Conservation (phyloP, 179 eudicot genomes). For the Silene coronaria region DNA sequence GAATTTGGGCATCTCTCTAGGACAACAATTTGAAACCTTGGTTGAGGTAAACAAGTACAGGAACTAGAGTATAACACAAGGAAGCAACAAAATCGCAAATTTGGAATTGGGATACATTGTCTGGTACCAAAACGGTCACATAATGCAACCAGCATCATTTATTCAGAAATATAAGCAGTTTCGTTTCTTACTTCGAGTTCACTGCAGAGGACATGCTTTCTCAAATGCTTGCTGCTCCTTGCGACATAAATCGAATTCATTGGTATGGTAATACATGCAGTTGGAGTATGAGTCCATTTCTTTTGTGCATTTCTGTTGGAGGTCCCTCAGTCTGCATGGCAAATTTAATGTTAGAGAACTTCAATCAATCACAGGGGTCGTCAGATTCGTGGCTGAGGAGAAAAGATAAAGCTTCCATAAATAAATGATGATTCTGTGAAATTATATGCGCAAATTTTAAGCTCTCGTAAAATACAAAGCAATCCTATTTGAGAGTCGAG, state of each 20-base stretch:
- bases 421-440: too few species aligned
- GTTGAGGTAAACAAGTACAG: not conserved
- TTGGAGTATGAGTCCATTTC: slow-evolving; percentile 74
- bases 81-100: not conserved
- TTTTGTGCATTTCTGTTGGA: slow-evolving; percentile 70
- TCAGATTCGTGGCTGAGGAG: not conserved
- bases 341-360: not conserved
- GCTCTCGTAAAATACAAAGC: too few species aligned
- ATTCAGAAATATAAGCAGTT: slow-evolving; percentile 5
- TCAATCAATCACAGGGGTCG: not conserved
- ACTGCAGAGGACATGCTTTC: slow-evolving; percentile 64
- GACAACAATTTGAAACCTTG: not conserved
- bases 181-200: not conserved
- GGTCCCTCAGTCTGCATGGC: slow-evolving; percentile 60
- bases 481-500: too few species aligned
- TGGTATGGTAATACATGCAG: slow-evolving; percentile 85
- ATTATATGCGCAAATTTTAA: too few species aligned
- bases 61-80: not conserved
- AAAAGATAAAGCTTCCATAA: too few species aligned
- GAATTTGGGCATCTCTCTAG: not conserved
- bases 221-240: slow-evolving; percentile 76
- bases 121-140: not conserved
- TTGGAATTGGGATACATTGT: not conserved
- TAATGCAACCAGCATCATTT: not conserved
- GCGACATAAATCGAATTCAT: slow-evolving; percentile 84